Evolutionary conservation across 495 filamentous ascomycete genomes (phyloP), one percentile per base, ranked within the genome.

Genomic region (Cryomyces antarcticus): DNA sequence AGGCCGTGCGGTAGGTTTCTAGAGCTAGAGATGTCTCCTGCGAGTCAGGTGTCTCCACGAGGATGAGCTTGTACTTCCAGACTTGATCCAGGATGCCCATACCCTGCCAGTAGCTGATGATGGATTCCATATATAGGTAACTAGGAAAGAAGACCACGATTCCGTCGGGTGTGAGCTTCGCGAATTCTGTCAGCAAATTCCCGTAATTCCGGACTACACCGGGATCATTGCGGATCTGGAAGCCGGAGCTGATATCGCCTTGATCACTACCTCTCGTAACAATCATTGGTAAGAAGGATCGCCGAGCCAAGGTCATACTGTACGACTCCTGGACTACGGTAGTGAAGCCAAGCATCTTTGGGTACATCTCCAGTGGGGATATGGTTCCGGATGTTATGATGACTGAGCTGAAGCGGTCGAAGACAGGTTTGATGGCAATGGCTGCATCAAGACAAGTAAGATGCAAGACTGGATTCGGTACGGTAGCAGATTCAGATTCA

Each of bases 111-210:
- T 93, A 93, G 58, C 75, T 82, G 55, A 99, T 94, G 55, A 96
- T 95, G 33, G 77, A 83, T 54, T 99, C 92, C 92, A 99, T 96
- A 66, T 99, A 99, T 3, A 99, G 72, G 54, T 99, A 99, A 1
- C 82, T 92, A 0, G 92, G 92, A 60, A 99, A 99, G 68, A 99
- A 99, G 39, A 99, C 92, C 30, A 96, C 89, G 60, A 99, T 75
- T 41, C 92, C 92, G 52, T 99, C 92, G 0, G 92, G 92, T 0
- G 89, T 96, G 49, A 95, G 76, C 57, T 80, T 86, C 31, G 84
- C 74, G 53, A 99, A 95, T 53, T 96, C 92, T 27, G 84, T 83
- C 12, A 99, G 64, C 5, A 99, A 68, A 46, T 76, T 83, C 33
- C 92, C 92, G 52, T 94, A 99, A 58, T 99, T 99, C 34, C 92